Base-by-base conservation (phyloP, 2,329 filamentous ascomycete species). In the Cytospora piceae region DNA sequence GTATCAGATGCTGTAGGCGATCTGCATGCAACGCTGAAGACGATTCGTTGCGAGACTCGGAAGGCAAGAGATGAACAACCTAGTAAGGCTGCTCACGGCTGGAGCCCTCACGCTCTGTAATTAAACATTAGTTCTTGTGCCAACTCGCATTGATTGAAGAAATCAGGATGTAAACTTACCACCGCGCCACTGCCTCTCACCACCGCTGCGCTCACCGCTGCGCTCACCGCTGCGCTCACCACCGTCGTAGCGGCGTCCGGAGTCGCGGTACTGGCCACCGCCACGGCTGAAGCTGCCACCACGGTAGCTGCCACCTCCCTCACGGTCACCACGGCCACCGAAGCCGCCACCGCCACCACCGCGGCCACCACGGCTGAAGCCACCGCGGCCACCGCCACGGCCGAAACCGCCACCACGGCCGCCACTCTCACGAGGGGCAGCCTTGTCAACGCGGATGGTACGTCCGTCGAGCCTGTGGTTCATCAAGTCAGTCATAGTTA, bases 281-380 rank as follows among this genome's bases (percentile, higher is more conserved):
- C 61, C 61, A 57, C 61, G 61, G n/a, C 61, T 49, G 46, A 49
- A 49, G 46, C 46, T 55, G 42, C 61, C 61, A 29, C 61, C 61
- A n/a, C 61, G 61, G 61, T 63, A 63, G 7, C 53, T 57, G 54
- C 56, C 53, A 51, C 61, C 61, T 15, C 54, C 46, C 46, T 49
- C 46, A 24, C 46, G 54, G 54, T 56, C 54, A 24, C 54, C 54
- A 8, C 61, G 61, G 53, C 61, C 56, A 17, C 60, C 39, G 37
- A 55, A 62, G 29, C 59, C 12, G 27, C 59, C 53, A 1, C 56
- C 61, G 14, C 61, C 53, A 6, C 61, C 61, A 46, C 56, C 34
- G 53, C n/a, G n/a, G n/a, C n/a, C n/a, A n/a, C 61, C 53, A 29
- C 53, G 39, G 9, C 55, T 52, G 9, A 49, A 29, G 11, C 60